A percentile compares a stretch with the other conserved stretches of the same genome.
These are phyloP conservation scores for Rhizopogon salebrosus DNA, from an alignment of 768 basidiomycete species.

Conservation along the genomic window DNA sequence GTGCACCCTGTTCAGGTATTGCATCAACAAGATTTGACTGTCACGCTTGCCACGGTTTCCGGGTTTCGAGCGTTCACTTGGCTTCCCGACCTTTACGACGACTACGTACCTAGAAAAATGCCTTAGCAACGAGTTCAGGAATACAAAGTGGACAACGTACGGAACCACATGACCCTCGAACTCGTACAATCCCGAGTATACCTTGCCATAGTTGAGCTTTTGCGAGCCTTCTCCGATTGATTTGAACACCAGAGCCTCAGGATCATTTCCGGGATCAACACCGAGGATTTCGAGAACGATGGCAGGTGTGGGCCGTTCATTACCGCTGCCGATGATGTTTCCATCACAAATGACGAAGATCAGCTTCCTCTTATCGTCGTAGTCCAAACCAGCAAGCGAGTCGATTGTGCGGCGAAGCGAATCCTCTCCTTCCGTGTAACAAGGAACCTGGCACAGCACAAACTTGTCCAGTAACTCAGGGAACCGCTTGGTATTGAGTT, in stretches of 20 bases:
- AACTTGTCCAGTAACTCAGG: slow-evolving; percentile 70
- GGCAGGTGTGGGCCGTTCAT: slow-evolving; percentile 60
- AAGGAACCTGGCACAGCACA: slow-evolving; percentile 62
- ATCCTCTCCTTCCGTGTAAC: slow-evolving; percentile 70
- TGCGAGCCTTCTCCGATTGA: slow-evolving; percentile 64
- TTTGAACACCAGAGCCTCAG: slow-evolving; percentile 63
- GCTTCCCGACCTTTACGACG: slow-evolving; percentile 62
- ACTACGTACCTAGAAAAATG: slow-evolving; percentile 45
- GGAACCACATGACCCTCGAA: slow-evolving; percentile 69
- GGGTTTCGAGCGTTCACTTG: slow-evolving; percentile 58
- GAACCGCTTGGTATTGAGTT: slow-evolving; percentile 52
- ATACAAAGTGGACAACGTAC: slow-evolving; percentile 26
- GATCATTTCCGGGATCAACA: slow-evolving; percentile 57
- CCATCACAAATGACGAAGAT: slow-evolving; percentile 66
- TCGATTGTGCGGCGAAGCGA: slow-evolving; percentile 65
- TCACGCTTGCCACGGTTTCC: slow-evolving; percentile 69
- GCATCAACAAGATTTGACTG: slow-evolving; percentile 61
- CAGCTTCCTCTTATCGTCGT: slow-evolving; percentile 68
- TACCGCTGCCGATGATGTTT: slow-evolving; percentile 67
- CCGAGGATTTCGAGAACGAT: slow-evolving; percentile 66
- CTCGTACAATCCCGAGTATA: slow-evolving; percentile 68
- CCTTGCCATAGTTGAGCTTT: slow-evolving; percentile 65
- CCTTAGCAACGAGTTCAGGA: neutral
- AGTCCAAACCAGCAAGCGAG: slow-evolving; percentile 57
- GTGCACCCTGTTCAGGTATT: slow-evolving; percentile 65